phyloP scores from a whole-genome alignment of 208 protist genomes.

The Acanthamoeba royreba region DNA sequence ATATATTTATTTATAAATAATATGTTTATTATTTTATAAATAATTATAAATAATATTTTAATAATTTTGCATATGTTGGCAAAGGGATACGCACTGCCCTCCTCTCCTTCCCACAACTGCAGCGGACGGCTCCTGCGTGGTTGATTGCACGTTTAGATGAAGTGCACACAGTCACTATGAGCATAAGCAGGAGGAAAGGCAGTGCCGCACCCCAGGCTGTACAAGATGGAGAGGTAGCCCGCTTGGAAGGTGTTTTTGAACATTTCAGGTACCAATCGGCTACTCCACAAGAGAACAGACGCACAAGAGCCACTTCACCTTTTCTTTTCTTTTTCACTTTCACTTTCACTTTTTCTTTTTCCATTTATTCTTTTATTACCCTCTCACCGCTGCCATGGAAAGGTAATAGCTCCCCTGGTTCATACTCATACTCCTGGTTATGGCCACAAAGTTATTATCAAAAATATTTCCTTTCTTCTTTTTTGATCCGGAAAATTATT shows the following conservation, averaged over 20 bases:
- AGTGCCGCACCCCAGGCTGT: constrained; percentile 93
- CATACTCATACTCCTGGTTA: too few relatives aligned
- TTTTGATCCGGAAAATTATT: not conserved
- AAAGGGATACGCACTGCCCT: constrained; percentile 61
- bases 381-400: too few relatives aligned
- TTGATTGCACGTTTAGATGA: not conserved
- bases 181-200: not conserved
- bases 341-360: not conserved
- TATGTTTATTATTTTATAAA: too few relatives aligned
- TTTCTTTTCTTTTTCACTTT: not conserved
- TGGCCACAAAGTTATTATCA: too few relatives aligned
- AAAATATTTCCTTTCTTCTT: not conserved
- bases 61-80: too few relatives aligned
- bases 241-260: constrained; percentile 98
- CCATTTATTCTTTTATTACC: not conserved
- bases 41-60: too few relatives aligned
- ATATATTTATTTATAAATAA: too few relatives aligned
- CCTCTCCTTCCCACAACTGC: constrained; percentile 96
- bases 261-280: constrained; percentile 79
- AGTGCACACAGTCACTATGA: not conserved
- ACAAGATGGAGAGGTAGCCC: constrained; percentile 98
- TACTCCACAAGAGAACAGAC: not conserved
- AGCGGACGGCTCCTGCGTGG: constrained; percentile 90
- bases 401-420: too few relatives aligned
- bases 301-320: too few relatives aligned